Conservation (phyloP, 148 eudicot genomes). For the Silene latifolia region DNA sequence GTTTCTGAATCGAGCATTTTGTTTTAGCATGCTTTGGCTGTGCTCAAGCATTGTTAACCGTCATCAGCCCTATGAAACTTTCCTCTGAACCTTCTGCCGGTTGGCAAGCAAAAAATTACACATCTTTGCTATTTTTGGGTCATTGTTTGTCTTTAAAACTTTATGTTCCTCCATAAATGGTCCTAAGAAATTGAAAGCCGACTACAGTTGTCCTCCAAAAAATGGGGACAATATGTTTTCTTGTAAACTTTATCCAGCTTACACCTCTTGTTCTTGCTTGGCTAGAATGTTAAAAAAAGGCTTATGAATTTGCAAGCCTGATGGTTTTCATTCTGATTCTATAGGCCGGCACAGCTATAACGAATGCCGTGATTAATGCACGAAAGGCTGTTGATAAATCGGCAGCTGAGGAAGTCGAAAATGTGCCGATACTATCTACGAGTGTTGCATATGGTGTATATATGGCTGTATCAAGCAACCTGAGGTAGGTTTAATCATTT, state of each 20-base stretch:
- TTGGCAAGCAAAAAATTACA: background rate
- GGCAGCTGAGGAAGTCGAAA: conserved; percentile 63
- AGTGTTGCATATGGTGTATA: conserved; percentile 93
- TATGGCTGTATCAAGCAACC: conserved; percentile 92
- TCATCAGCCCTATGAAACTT: background rate
- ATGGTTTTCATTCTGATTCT: conserved; percentile 15
- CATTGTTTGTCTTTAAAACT: too few relatives aligned
- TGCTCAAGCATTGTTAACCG: background rate
- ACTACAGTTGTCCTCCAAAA: background rate
- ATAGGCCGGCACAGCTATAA: conserved; percentile 76
- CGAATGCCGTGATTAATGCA: conserved; percentile 78
- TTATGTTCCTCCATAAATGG: background rate
- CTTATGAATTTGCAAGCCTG: background rate
- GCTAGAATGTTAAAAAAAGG: background rate
- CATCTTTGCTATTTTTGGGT: background rate
- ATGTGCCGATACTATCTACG: conserved; percentile 72
- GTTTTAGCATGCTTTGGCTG: conserved; percentile 5
- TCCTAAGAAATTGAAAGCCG: background rate
- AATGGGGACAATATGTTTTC: background rate
- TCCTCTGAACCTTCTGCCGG: background rate
- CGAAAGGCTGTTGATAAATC: conserved; percentile 70
- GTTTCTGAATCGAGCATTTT: background rate
- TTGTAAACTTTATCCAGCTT: background rate
- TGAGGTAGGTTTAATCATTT: conserved; percentile 47
- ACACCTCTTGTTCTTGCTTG: background rate